Conservation (phyloP, 208 protist species). For the Blastocrithidia nonstop region DNA sequence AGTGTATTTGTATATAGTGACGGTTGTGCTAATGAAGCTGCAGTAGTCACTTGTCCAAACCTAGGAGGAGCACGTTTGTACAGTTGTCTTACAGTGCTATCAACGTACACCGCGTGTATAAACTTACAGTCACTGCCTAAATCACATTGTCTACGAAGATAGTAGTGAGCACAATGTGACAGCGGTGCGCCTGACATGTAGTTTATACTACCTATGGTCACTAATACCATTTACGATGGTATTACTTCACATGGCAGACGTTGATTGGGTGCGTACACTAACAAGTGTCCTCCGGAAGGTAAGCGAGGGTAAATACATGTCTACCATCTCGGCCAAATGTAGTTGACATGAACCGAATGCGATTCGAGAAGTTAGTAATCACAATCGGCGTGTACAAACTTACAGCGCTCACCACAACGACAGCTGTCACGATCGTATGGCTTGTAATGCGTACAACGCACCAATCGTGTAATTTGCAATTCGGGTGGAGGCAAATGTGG, state of each 20-base stretch:
- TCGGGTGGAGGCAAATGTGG: conserved; percentile 21
- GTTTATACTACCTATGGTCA: background rate
- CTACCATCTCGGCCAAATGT: conserved; percentile 31
- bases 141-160: conserved; percentile 72
- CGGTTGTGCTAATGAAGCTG: background rate
- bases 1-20: no score
- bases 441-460: conserved; percentile 55
- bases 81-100: conserved; percentile 34
- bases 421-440: conserved; percentile 17
- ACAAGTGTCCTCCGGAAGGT: conserved; percentile 20
- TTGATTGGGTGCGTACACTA: conserved; percentile 13
- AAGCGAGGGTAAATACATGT: conserved; percentile 44
- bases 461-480: conserved; percentile 34
- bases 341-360: conserved; percentile 63
- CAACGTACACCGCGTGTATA: conserved; percentile 60
- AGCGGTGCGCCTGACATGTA: conserved; percentile 12
- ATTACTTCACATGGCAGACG: background rate
- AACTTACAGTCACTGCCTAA: conserved; percentile 52
- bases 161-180: conserved; percentile 77
- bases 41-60: background rate
- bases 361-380: background rate
- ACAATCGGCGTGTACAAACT: conserved; percentile 64
- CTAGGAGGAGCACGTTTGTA: conserved; percentile 38
- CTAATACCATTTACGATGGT: background rate
- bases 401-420: conserved; percentile 28